Percentiles rank a stretch among this genome's conserved stretches.
Conservation (phyloP, 2,329 filamentous ascomycete species). For the Apiospora arundinis region DNA sequence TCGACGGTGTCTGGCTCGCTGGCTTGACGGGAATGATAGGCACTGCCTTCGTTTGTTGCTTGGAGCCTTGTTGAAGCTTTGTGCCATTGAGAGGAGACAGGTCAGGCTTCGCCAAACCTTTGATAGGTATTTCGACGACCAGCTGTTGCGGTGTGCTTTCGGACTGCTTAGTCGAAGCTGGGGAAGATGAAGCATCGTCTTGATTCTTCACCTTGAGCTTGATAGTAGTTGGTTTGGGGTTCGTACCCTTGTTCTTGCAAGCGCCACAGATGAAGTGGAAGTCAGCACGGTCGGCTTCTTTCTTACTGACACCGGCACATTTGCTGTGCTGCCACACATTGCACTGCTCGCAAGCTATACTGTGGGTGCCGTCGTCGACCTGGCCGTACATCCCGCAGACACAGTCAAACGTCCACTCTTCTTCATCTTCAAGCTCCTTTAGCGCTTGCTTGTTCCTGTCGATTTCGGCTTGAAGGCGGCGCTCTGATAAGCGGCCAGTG, state of each 20-base stretch:
- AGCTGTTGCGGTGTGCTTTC: conserved; percentile 31
- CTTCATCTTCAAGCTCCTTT: conserved; percentile 69
- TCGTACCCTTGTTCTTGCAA: conserved; percentile 73
- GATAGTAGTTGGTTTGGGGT: conserved; percentile 61
- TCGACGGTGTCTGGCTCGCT: conserved; percentile 33
- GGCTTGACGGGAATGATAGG: conserved; percentile 37
- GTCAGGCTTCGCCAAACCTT: conserved; percentile 26
- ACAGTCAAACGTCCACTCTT: conserved; percentile 95
- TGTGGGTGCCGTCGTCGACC: conserved; percentile 93
- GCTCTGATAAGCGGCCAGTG: conserved; percentile 73
- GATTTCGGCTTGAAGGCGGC: conserved; percentile 82
- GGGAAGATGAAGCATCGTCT: conserved; percentile 33
- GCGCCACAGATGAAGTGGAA: conserved; percentile 86
- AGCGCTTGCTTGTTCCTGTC: conserved; percentile 80
- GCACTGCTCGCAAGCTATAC: conserved; percentile 91
- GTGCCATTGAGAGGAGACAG: conserved; percentile 25
- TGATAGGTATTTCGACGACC: conserved; percentile 33
- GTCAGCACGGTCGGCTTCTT: conserved; percentile 81
- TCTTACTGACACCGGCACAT: conserved; percentile 80
- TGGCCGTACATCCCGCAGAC: conserved; percentile 89
- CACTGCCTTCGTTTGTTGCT: conserved; percentile 27
- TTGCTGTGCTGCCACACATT: conserved; percentile 97
- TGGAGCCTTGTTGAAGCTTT: conserved; percentile 30
- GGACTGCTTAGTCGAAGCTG: conserved; percentile 32
- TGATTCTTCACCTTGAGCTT: conserved; percentile 57